A percentile compares a stretch with the other conserved stretches of the same genome.
phyloP scores from a whole-genome alignment of 148 eudicot species.

The Chenopodium album region DNA sequence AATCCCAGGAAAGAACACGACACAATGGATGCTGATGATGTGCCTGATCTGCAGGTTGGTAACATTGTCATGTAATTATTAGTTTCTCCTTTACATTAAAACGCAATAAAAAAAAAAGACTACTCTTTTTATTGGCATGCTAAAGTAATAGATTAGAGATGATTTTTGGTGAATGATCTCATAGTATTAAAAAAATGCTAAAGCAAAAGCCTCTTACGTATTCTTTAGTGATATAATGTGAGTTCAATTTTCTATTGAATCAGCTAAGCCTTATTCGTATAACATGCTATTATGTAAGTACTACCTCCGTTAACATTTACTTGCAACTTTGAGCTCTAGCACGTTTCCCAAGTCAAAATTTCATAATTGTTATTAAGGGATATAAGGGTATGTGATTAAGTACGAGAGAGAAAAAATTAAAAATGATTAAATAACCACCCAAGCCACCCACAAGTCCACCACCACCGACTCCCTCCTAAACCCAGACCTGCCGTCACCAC shows the following conservation, averaged over 20 bases:
- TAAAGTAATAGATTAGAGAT: neutral
- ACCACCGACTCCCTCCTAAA: too few species aligned
- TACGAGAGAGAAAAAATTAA: too few species aligned
- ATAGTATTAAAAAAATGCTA: neutral
- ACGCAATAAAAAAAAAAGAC: neutral
- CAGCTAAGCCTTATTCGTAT: neutral
- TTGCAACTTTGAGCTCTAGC: too few species aligned
- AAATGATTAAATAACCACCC: too few species aligned
- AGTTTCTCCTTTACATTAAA: neutral
- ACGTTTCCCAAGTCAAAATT: too few species aligned
- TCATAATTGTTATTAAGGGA: too few species aligned
- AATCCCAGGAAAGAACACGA: constrained; percentile 73
- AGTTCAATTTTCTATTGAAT: neutral
- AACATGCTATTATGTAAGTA: neutral
- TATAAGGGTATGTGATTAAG: too few species aligned
- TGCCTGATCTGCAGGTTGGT: constrained; percentile 47
- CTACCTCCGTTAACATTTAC: too few species aligned
- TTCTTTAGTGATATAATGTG: neutral
- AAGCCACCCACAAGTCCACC: too few species aligned
- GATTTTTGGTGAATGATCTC: neutral
- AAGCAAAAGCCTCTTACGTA: neutral
- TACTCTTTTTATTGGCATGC: neutral
- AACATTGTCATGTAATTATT: neutral
- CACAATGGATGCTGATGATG: constrained; percentile 81
- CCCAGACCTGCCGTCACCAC: too few species aligned